A percentile compares a stretch with the other conserved stretches of the same genome.
Conservation (phyloP, 2,329 filamentous ascomycete genomes). For the Fusarium illudens region DNA sequence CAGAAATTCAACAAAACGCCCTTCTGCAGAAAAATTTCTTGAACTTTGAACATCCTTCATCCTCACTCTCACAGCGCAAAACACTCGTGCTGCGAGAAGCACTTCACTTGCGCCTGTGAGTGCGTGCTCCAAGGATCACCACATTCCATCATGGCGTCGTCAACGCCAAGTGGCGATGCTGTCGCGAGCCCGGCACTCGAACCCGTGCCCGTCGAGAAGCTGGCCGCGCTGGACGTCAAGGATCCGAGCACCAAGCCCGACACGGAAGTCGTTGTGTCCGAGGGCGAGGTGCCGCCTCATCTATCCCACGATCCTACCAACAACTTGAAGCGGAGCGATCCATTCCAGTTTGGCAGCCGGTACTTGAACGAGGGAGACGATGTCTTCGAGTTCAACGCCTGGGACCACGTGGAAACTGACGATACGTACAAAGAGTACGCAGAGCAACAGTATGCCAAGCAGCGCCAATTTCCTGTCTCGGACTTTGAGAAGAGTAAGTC, state of each 20-base stretch:
- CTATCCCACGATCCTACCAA: constrained; percentile 75
- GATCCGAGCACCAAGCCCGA: constrained; percentile 32
- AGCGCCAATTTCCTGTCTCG: constrained; percentile 85
- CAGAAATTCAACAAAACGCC: constrained; percentile 37
- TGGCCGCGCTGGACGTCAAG: constrained; percentile 42
- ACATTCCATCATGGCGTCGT: constrained; percentile 37
- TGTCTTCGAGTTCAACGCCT: constrained; percentile 97
- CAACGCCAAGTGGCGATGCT: constrained; percentile 37
- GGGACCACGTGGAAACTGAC: constrained; percentile 97
- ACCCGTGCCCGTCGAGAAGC: constrained; percentile 31
- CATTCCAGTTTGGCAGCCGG: constrained; percentile 94
- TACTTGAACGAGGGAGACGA: constrained; percentile 84
- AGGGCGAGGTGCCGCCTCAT: constrained; percentile 59
- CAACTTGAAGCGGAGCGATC: constrained; percentile 87
- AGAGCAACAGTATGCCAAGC: constrained; percentile 82
- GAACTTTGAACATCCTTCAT: constrained; percentile 28
- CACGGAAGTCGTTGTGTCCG: constrained; percentile 19
- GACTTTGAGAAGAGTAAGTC: constrained; percentile 87
- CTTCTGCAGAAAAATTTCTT: constrained; percentile 34
- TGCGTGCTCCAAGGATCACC: constrained; percentile 34
- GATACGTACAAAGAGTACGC: constrained; percentile 87
- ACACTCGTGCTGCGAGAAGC: constrained; percentile 28
- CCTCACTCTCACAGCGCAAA: constrained; percentile 28
- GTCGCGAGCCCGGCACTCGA: constrained; percentile 28
- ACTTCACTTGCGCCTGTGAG: constrained; percentile 34